Conservation (phyloP, 2,329 filamentous ascomycete genomes). For the Elsinoe ampelina region DNA sequence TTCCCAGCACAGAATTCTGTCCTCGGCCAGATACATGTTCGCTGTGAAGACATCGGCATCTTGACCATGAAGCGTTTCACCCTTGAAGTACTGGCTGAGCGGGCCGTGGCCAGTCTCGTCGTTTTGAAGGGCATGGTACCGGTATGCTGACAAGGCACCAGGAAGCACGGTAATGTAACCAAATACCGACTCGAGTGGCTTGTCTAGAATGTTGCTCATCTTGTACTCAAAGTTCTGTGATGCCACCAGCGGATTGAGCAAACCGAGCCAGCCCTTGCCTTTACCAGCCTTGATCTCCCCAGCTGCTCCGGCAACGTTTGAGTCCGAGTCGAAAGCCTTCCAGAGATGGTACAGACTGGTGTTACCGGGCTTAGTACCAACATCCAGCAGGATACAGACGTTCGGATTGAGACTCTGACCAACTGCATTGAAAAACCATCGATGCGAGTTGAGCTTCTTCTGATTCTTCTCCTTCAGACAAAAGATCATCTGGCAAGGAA, state of each 20-base stretch:
- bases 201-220: constrained; percentile 98
- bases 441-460: constrained; percentile 95
- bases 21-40: constrained; percentile 89
- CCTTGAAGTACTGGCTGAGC: constrained; percentile 97
- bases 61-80: constrained; percentile 89
- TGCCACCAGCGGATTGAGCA: constrained; percentile 88
- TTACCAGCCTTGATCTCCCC: constrained; percentile 98
- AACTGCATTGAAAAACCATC: constrained; percentile 99
- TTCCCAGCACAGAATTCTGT: constrained; percentile 89
- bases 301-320: constrained; percentile 91
- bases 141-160: constrained; percentile 87
- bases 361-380: constrained; percentile 80
- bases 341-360: constrained; percentile 95
- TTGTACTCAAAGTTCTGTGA: constrained; percentile 99
- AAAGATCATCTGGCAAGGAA: constrained; percentile 96
- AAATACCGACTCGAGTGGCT: constrained; percentile 92
- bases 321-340: constrained; percentile 98
- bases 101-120: constrained; percentile 93
- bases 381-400: constrained; percentile 91
- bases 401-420: constrained; percentile 88
- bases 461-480: constrained; percentile 96
- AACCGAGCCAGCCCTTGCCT: constrained; percentile 68
- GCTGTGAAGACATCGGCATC: constrained; percentile 96
- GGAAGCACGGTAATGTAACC: constrained; percentile 97
- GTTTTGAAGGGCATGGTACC: constrained; percentile 93